Percentiles rank a stretch among this genome's conserved stretches.
These are phyloP conservation scores for Mercurialis annua DNA, from an alignment of 345 rosid genomes.

Conservation along the genomic window DNA sequence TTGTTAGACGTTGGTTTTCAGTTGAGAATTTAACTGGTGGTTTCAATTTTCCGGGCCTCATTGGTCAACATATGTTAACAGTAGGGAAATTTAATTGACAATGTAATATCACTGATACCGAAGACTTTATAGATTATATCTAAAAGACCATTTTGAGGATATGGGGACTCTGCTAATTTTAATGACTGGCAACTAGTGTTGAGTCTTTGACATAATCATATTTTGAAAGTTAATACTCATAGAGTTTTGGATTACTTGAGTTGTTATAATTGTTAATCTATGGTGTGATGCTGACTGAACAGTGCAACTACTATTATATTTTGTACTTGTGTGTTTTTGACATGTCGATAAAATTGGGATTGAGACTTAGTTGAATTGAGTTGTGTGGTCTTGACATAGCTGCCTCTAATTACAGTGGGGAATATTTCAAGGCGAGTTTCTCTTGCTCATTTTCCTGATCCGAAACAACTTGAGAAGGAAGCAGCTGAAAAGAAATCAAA, in stretches of 20 bases:
- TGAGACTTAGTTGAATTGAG: too few species aligned
- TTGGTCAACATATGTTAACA: too few species aligned
- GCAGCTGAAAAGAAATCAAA: constrained; percentile 27
- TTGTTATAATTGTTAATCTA: neutral
- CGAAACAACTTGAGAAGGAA: constrained; percentile 46
- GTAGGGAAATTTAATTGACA: neutral
- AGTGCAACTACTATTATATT: neutral
- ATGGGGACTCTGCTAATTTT: neutral
- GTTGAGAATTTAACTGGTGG: too few species aligned
- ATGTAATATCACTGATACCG: neutral
- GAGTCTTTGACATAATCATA: neutral
- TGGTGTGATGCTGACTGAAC: neutral
- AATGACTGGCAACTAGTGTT: neutral
- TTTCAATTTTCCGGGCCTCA: too few species aligned
- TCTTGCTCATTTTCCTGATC: constrained; percentile 59
- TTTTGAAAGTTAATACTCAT: neutral
- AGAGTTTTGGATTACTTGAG: neutral
- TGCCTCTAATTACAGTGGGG: constrained; percentile 41
- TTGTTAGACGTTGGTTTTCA: too few species aligned
- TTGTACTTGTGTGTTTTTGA: neutral
- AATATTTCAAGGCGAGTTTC: constrained; percentile 59
- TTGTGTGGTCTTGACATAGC: neutral
- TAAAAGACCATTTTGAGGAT: neutral
- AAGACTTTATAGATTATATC: neutral
- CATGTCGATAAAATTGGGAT: too few species aligned